These are phyloP conservation scores for Sporothrix curviconia DNA, from an alignment of 2,329 filamentous ascomycete genomes.

Conservation along the genomic window DNA sequence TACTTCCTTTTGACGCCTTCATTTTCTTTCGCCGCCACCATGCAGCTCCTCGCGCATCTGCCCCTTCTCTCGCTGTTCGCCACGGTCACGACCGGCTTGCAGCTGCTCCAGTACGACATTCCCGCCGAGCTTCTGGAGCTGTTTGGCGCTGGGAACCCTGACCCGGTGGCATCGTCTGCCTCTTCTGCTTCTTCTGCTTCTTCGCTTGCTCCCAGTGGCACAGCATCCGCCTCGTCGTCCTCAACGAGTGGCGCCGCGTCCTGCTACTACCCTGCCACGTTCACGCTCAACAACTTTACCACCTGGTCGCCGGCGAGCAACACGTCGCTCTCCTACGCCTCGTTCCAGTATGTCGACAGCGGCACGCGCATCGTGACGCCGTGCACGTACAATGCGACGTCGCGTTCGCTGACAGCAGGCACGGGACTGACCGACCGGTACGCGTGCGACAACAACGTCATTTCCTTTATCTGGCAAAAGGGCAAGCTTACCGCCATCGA, in stretches of 20 bases:
- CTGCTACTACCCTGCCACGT: conserved; percentile 26
- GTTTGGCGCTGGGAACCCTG: background rate
- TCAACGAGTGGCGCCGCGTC: background rate
- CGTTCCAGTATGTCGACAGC: conserved; percentile 37
- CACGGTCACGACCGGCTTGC: background rate
- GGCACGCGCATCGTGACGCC: conserved; percentile 34
- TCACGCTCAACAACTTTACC: conserved; percentile 33
- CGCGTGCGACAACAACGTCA: conserved; percentile 34
- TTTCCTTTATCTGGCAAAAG: conserved; percentile 40
- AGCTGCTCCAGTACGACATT: conserved; percentile 8
- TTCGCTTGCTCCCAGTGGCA: background rate
- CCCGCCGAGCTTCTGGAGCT: conserved; percentile 10
- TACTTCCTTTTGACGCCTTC: background rate
- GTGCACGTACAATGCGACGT: conserved; percentile 40
- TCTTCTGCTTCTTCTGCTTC: background rate
- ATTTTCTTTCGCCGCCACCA: background rate
- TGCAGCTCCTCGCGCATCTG: conserved; percentile 2
- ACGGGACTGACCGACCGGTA: conserved; percentile 32
- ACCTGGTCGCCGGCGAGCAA: conserved; percentile 27
- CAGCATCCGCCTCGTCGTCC: background rate
- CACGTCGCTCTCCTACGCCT: conserved; percentile 26
- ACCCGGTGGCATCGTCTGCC: background rate
- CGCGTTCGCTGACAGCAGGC: conserved; percentile 27
- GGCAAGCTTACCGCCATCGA: conserved; percentile 38
- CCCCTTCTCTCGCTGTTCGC: background rate